phyloP scores from a whole-genome alignment of 768 basidiomycete genomes.

The Coprinellus micaceus region DNA sequence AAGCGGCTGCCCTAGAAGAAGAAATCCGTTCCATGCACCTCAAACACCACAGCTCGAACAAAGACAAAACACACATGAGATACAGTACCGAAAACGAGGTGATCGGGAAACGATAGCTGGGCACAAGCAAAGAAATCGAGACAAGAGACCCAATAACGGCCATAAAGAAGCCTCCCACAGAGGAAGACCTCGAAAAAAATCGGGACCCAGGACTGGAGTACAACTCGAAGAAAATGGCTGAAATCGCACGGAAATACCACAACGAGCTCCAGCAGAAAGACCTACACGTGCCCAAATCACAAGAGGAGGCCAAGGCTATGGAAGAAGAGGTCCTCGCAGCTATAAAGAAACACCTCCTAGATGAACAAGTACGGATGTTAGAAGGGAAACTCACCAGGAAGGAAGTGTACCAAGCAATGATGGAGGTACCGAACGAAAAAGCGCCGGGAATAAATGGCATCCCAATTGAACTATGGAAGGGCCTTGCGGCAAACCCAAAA shows the following conservation, averaged over 20 bases:
- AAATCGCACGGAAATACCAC: constrained; percentile 26
- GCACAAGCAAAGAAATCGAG: constrained; percentile 8
- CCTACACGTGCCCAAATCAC: not conserved
- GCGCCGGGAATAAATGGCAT: constrained; percentile 21
- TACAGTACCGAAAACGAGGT: constrained; percentile 9
- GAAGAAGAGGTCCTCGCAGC: constrained; percentile 1
- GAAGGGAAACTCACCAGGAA: not conserved
- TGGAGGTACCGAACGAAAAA: constrained; percentile 5
- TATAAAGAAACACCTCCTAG: not conserved
- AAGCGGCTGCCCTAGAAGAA: not conserved
- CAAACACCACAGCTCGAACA: not conserved
- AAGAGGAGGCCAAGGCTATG: too few species aligned
- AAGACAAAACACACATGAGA: not conserved
- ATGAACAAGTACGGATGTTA: not conserved
- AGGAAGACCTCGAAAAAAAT: not conserved
- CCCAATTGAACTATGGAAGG: constrained; percentile 25
- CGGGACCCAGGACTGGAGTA: not conserved
- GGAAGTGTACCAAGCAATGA: constrained; percentile 8
- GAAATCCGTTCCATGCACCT: not conserved
- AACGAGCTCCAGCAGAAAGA: constrained; percentile 21
- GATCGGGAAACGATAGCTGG: constrained; percentile 11
- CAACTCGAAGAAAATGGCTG: constrained; percentile 26
- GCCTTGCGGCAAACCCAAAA: constrained; percentile 1
- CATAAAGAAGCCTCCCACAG: not conserved
- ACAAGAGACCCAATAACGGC: constrained; percentile 6